Percentiles rank a stretch among this genome's conserved stretches.
These are phyloP conservation scores for Sphagnum magellanicum DNA, from an alignment of 228 moss, liverwort and hornwort species.

Conservation along the genomic window DNA sequence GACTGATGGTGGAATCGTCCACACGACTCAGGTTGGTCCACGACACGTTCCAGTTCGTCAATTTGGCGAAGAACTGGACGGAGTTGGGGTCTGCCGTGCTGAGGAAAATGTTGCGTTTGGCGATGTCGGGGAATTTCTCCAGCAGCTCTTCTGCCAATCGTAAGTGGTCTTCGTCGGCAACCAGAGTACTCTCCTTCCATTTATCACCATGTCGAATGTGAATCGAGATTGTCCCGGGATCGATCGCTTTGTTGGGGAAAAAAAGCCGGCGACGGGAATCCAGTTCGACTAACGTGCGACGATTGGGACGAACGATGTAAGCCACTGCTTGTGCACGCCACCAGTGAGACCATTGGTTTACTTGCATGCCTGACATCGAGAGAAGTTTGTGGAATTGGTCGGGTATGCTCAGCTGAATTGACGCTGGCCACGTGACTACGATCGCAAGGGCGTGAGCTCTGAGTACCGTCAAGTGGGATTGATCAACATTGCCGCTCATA, in stretches of 20 bases:
- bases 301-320: conserved; percentile 24
- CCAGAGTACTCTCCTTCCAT: conserved; percentile 15
- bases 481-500: background rate
- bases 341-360: conserved; percentile 13
- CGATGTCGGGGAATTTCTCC: background rate
- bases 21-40: conserved; percentile 18
- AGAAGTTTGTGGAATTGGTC: conserved; percentile 9
- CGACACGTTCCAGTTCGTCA: conserved; percentile 17
- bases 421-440: background rate
- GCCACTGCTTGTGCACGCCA: conserved; percentile 35
- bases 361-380: conserved; percentile 1
- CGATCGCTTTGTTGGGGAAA: conserved; percentile 3
- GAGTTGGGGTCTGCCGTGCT: conserved; percentile 21
- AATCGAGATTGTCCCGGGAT: conserved; percentile 16
- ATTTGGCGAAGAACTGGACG: conserved; percentile 5
- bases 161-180: conserved; percentile 10
- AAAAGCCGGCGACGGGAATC: conserved; percentile 5
- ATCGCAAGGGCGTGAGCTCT: conserved; percentile 4
- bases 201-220: conserved; percentile 29
- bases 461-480: background rate
- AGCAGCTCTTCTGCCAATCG: conserved; percentile 4
- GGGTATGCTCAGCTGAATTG: background rate
- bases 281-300: conserved; percentile 10
- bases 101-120: conserved; percentile 17
- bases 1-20: background rate